Evolutionary conservation across 225 moss, liverwort and hornwort genomes (phyloP).

Genomic region (Antitrichia curtipendula): DNA sequence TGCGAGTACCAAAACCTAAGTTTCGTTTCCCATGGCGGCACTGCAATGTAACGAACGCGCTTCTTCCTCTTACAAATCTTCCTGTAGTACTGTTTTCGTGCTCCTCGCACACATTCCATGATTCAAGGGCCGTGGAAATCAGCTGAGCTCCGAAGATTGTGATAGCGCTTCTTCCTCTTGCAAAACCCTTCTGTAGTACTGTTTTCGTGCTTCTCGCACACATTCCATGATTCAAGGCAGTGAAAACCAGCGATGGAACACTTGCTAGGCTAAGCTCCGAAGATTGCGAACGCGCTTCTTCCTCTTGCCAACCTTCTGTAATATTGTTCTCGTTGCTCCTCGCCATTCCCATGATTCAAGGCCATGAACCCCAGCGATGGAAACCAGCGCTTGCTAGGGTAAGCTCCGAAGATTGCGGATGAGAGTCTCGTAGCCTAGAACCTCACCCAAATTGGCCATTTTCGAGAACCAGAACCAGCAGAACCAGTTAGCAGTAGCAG

Average conservation of each 20-base stretch:
- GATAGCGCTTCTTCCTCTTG: not conserved
- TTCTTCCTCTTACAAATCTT: not conserved
- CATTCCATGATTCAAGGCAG: not conserved
- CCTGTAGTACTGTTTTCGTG: not conserved
- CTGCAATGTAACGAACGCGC: not conserved
- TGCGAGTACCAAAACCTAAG: not conserved
- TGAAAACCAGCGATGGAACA: not conserved
- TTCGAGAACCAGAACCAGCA: not conserved
- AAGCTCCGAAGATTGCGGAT: not conserved
- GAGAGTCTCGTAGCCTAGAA: not conserved
- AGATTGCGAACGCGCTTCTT: not conserved
- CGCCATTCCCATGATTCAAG: not conserved
- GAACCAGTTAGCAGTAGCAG: not conserved
- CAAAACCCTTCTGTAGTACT: not conserved
- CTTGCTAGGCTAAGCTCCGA: not conserved
- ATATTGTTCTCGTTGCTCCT: not conserved
- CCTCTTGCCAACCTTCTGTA: not conserved
- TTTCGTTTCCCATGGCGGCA: not conserved
- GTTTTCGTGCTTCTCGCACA: not conserved
- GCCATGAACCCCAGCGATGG: not conserved
- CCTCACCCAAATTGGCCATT: not conserved
- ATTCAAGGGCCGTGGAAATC: not conserved
- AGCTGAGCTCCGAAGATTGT: not conserved
- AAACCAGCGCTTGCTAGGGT: not conserved
- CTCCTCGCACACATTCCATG: too few relatives aligned